Percentiles rank a stretch among this genome's conserved stretches.
Conservation (phyloP, 306 rosid genomes). For the Quercus aquifolioides region DNA sequence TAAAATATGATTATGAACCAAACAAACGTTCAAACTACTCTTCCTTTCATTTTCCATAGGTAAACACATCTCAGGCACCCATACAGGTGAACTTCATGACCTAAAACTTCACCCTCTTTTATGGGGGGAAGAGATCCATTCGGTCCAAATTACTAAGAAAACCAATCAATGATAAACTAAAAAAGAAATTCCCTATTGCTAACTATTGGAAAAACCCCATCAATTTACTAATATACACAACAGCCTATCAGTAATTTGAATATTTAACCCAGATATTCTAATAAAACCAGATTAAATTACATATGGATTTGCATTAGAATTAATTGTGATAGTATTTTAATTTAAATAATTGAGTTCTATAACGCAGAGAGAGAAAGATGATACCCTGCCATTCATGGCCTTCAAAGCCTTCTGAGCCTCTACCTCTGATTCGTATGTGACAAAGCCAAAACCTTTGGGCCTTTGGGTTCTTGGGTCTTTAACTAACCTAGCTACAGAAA, state of each 20-base stretch:
- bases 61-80: no score
- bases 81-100: no score
- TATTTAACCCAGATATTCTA: not conserved
- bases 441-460: slow-evolving; percentile 90
- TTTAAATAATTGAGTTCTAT: not conserved
- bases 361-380: not conserved
- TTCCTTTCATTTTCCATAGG: no score
- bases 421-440: slow-evolving; percentile 47
- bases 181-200: not conserved
- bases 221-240: not conserved
- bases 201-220: not conserved
- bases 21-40: not conserved
- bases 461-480: slow-evolving; percentile 49
- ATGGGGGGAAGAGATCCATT: no score
- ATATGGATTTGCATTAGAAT: not conserved
- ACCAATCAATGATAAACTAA: not conserved
- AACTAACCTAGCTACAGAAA: slow-evolving; percentile 42
- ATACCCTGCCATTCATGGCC: slow-evolving; percentile 84
- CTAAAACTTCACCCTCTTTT: no score
- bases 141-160: not conserved
- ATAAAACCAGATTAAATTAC: not conserved
- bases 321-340: not conserved
- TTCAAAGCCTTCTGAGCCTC: slow-evolving; percentile 69
- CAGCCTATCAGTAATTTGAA: not conserved
- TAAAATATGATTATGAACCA: not conserved